phyloP scores from a whole-genome alignment of 1,139 yeast genomes.

The Pichia sp. region DNA sequence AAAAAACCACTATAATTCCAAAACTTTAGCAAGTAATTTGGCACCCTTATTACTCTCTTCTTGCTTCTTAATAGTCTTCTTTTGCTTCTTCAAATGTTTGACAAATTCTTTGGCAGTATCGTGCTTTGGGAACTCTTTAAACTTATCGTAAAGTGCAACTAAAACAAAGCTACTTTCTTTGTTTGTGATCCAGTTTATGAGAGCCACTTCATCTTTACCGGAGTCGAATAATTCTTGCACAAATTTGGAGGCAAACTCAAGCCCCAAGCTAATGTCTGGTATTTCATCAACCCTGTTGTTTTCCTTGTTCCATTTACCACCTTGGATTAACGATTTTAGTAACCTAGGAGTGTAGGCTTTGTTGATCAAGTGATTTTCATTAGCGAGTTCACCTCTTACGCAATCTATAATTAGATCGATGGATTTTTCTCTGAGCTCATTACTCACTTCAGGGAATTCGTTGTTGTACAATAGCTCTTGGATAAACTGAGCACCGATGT shows the following conservation, averaged over 20 bases:
- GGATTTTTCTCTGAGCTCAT: slow-evolving; percentile 49
- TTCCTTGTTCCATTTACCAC: slow-evolving; percentile 71
- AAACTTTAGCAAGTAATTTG: slow-evolving; percentile 51
- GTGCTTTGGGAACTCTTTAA: slow-evolving; percentile 32
- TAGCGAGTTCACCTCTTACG: slow-evolving; percentile 64
- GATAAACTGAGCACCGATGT: slow-evolving; percentile 79
- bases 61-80: slow-evolving; percentile 42
- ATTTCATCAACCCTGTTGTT: slow-evolving; percentile 47
- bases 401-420: slow-evolving; percentile 54
- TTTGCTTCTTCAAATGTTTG: slow-evolving; percentile 50
- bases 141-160: slow-evolving; percentile 62
- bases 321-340: slow-evolving; percentile 76
- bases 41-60: slow-evolving; percentile 76
- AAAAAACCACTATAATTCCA: neutral
- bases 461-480: slow-evolving; percentile 68
- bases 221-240: slow-evolving; percentile 48
- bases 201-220: slow-evolving; percentile 43
- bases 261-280: slow-evolving; percentile 50
- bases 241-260: slow-evolving; percentile 54
- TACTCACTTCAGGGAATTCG: slow-evolving; percentile 41
- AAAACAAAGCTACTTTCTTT: slow-evolving; percentile 81
- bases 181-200: slow-evolving; percentile 61
- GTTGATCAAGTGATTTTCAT: slow-evolving; percentile 64
- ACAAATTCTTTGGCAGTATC: slow-evolving; percentile 44
- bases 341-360: slow-evolving; percentile 76